Percentiles rank a stretch among this genome's conserved stretches.
Conservation (phyloP, 2,329 filamentous ascomycete species). For the Alternaria novae-zelandiae region DNA sequence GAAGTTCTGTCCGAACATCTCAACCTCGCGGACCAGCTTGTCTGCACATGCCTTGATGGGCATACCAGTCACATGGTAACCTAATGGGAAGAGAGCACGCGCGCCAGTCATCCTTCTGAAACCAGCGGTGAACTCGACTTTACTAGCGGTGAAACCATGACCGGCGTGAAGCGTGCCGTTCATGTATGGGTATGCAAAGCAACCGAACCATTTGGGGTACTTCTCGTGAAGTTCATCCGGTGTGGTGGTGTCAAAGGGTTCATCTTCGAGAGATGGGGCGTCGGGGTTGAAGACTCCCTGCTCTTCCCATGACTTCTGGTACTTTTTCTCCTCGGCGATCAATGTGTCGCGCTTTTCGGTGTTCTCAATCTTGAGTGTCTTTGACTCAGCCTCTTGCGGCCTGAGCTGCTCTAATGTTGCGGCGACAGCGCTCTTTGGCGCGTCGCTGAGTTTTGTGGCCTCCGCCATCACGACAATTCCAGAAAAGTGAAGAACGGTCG, state of each 20-base stretch:
- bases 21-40: constrained; percentile 89
- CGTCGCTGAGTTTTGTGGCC: constrained; percentile 33
- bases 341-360: constrained; percentile 88
- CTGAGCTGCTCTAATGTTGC: constrained; percentile 62
- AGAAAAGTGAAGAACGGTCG: constrained; percentile 1
- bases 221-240: constrained; percentile 78
- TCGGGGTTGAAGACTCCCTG: constrained; percentile 82
- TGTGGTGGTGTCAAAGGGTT: constrained; percentile 75
- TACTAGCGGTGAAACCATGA: constrained; percentile 89
- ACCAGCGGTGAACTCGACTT: constrained; percentile 90
- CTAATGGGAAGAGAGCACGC: constrained; percentile 84
- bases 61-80: constrained; percentile 97
- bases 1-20: constrained; percentile 87
- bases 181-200: constrained; percentile 67
- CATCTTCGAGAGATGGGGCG: constrained; percentile 79
- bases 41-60: constrained; percentile 93
- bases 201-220: constrained; percentile 89
- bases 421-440: constrained; percentile 54
- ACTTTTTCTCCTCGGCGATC: constrained; percentile 86
- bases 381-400: constrained; percentile 61
- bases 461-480: constrained; percentile 37
- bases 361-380: constrained; percentile 71
- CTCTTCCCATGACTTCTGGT: constrained; percentile 84
- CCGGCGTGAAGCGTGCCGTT: constrained; percentile 75
- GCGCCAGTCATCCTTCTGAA: constrained; percentile 92